phyloP scores from a whole-genome alignment of 1,139 yeast species.

The Blastobotrys arbuscula region DNA sequence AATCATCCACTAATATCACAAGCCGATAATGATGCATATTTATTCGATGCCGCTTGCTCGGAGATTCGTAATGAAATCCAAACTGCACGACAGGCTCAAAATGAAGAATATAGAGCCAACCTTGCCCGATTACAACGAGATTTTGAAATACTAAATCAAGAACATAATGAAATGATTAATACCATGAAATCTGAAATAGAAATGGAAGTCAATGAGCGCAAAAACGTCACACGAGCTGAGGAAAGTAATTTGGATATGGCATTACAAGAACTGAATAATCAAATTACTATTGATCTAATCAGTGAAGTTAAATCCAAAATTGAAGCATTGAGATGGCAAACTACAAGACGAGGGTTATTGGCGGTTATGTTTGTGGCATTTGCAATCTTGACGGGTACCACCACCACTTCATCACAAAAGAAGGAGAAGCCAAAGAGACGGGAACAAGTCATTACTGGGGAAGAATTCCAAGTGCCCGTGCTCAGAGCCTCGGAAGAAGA shows the following conservation, averaged over 20 bases:
- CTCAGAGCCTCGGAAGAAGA: slow-evolving; percentile 27
- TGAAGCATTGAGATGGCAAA: slow-evolving; percentile 88
- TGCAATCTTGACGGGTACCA: slow-evolving; percentile 46
- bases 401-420: slow-evolving; percentile 32
- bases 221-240: slow-evolving; percentile 74
- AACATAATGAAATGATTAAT: slow-evolving; percentile 64
- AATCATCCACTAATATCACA: slow-evolving; percentile 63
- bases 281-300: slow-evolving; percentile 75
- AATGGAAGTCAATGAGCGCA: slow-evolving; percentile 81
- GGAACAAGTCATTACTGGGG: slow-evolving; percentile 23
- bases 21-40: slow-evolving; percentile 76
- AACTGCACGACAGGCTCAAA: slow-evolving; percentile 63
- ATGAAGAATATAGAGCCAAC: slow-evolving; percentile 61
- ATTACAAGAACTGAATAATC: slow-evolving; percentile 80
- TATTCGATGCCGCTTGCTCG: slow-evolving; percentile 89
- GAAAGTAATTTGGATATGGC: slow-evolving; percentile 64
- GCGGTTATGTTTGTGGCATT: slow-evolving; percentile 50
- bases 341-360: slow-evolving; percentile 78
- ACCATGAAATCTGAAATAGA: slow-evolving; percentile 67
- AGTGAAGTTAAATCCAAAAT: slow-evolving; percentile 81
- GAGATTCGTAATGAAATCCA: slow-evolving; percentile 79
- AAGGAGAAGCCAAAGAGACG: slow-evolving; percentile 30
- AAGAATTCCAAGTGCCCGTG: slow-evolving; percentile 29
- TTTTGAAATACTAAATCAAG: slow-evolving; percentile 67
- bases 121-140: slow-evolving; percentile 70